Conservation (phyloP, 176 grass and related monocot genomes). For the Phoenix roebelenii region DNA sequence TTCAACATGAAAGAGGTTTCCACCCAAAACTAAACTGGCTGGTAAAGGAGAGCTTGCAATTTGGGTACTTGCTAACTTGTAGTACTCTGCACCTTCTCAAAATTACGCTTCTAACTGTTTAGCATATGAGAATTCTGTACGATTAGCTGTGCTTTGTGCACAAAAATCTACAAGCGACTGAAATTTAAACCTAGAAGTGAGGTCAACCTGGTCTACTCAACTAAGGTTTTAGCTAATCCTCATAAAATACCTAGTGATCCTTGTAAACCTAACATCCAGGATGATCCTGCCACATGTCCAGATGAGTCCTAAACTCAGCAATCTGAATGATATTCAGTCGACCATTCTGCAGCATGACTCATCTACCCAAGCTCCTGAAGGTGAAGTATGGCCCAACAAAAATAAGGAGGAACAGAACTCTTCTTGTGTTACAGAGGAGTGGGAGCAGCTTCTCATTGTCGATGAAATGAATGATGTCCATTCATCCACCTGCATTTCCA, state of each 20-base stretch:
- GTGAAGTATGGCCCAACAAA: constrained; percentile 17
- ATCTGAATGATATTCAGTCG: constrained; percentile 14
- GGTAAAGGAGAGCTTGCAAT: constrained; percentile 80
- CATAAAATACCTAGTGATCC: too few species aligned
- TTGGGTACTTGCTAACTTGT: constrained; percentile 38
- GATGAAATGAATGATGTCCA: constrained; percentile 34
- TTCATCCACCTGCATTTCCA: constrained; percentile 21
- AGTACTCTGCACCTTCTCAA: background rate
- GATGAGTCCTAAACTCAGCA: constrained; percentile 6
- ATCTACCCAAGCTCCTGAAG: constrained; percentile 20
- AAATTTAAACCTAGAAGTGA: too few species aligned
- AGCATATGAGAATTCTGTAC: too few species aligned
- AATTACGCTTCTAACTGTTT: too few species aligned
- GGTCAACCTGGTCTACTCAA: too few species aligned
- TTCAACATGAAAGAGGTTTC: constrained; percentile 89
- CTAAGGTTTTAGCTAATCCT: too few species aligned
- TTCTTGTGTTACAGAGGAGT: constrained; percentile 47
- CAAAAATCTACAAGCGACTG: too few species aligned
- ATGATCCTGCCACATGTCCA: background rate
- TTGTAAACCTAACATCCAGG: too few species aligned
- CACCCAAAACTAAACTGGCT: constrained; percentile 63
- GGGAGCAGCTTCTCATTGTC: constrained; percentile 71
- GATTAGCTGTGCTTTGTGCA: too few species aligned
- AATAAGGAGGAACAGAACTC: constrained; percentile 30
- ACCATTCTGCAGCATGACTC: constrained; percentile 27